Conservation (phyloP, 225 moss, liverwort and hornwort genomes). For the Pseudoscleropodium purum region DNA sequence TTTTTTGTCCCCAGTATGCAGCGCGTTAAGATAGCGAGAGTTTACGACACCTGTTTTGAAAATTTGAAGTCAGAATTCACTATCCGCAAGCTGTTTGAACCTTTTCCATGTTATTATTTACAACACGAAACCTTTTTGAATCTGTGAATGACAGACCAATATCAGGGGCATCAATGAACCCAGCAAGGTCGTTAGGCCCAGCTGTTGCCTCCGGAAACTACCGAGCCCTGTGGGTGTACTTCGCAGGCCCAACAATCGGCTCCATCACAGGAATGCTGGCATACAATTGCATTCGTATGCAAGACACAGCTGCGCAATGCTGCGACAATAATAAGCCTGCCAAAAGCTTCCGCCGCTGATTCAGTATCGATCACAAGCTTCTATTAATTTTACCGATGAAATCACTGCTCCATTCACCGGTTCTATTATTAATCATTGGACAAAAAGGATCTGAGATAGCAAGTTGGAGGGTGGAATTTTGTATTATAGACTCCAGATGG, state of each 20-base stretch:
- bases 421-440: too few relatives aligned
- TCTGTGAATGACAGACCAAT: conserved; percentile 41
- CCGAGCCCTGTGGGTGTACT: conserved; percentile 57
- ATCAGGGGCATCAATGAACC: conserved; percentile 89
- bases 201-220: conserved; percentile 49
- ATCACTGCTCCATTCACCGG: not conserved
- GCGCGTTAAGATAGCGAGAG: not conserved
- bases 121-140: not conserved
- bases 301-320: not conserved
- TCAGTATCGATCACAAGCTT: not conserved
- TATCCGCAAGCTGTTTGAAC: not conserved
- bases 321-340: not conserved
- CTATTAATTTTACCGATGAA: not conserved
- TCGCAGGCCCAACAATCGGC: conserved; percentile 49
- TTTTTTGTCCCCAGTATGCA: not conserved
- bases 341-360: conserved; percentile 18
- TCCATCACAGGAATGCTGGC: conserved; percentile 53
- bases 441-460: not conserved
- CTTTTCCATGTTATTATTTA: too few relatives aligned
- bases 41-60: not conserved
- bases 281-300: conserved; percentile 49
- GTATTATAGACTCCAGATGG: not conserved
- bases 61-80: not conserved
- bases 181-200: conserved; percentile 73
- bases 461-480: not conserved